Conservation (phyloP, 192 early-diverging fungal species). For the Glomus cerebriforme region DNA sequence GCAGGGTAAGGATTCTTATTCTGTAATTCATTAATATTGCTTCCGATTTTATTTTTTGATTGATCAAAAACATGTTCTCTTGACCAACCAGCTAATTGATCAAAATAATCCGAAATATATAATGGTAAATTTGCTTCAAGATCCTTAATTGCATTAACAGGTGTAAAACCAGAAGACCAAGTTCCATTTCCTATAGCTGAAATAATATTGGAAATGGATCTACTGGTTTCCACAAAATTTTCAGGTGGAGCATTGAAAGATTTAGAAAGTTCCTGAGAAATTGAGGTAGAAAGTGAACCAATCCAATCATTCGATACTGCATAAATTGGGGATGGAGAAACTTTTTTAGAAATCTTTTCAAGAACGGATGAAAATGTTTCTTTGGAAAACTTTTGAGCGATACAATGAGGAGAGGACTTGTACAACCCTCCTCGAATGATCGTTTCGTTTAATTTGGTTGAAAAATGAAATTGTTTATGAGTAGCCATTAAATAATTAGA, state of each 20-base stretch:
- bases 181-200: neutral
- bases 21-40: neutral
- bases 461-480: too few relatives aligned
- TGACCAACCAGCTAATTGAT: slow-evolving; percentile 2
- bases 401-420: neutral
- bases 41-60: neutral
- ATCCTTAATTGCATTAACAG: neutral
- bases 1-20: neutral
- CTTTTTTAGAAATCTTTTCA: neutral
- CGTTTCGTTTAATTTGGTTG: too few relatives aligned
- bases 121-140: neutral
- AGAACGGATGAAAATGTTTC: neutral
- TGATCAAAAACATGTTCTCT: neutral
- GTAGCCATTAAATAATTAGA: too few relatives aligned
- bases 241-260: neutral
- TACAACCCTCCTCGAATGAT: neutral
- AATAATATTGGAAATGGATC: neutral
- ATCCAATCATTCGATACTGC: neutral
- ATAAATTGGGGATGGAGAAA: too few relatives aligned
- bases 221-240: neutral
- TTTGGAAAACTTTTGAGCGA: neutral
- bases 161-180: neutral
- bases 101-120: slow-evolving; percentile 7
- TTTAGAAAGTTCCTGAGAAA: neutral
- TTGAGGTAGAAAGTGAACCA: neutral